Percentiles rank a stretch among this genome's conserved stretches.
phyloP scores from a whole-genome alignment of 805 yeast species.

The Candida manassasensis region DNA sequence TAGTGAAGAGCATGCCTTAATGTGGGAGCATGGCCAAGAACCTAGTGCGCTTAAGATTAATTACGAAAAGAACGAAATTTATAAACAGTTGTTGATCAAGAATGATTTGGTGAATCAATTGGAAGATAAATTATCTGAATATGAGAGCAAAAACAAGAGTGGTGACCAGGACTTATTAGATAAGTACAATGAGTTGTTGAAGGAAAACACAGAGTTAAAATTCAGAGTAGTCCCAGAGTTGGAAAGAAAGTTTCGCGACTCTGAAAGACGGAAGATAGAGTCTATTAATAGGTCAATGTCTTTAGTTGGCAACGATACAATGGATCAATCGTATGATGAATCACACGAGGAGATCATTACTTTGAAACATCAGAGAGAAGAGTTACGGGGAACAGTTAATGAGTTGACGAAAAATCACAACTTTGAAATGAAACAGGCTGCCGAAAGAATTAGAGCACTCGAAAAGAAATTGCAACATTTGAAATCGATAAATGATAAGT shows the following conservation, averaged over 20 bases:
- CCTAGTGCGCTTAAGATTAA: slow-evolving; percentile 55
- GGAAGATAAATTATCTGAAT: slow-evolving; percentile 41
- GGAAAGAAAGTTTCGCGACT: slow-evolving; percentile 25
- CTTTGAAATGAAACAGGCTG: slow-evolving; percentile 30
- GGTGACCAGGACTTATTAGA: slow-evolving; percentile 29
- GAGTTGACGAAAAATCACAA: slow-evolving; percentile 33
- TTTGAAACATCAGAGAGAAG: slow-evolving; percentile 34
- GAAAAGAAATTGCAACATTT: slow-evolving; percentile 28
- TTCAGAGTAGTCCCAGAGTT: slow-evolving; percentile 43
- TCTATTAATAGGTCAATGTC: slow-evolving; percentile 3
- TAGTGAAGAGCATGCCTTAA: slow-evolving; percentile 65
- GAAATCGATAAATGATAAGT: slow-evolving; percentile 29
- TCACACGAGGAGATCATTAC: slow-evolving; percentile 17
- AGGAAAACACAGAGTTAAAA: slow-evolving; percentile 40
- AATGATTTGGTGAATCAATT: slow-evolving; percentile 46
- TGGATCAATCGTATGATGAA: slow-evolving; percentile 11
- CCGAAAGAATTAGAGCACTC: slow-evolving; percentile 30
- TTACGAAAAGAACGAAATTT: slow-evolving; percentile 52
- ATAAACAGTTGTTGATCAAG: slow-evolving; percentile 41
- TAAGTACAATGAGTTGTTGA: slow-evolving; percentile 35
- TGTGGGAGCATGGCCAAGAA: slow-evolving; percentile 47
- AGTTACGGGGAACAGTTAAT: slow-evolving; percentile 35
- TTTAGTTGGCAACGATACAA: slow-evolving; percentile 3
- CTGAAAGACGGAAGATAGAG: slow-evolving; percentile 1
- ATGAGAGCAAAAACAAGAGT: slow-evolving; percentile 10